Evolutionary conservation across 192 early-diverging fungal species (phyloP), one percentile per base, ranked within the genome.

Genomic region (Coemansia erecta): DNA sequence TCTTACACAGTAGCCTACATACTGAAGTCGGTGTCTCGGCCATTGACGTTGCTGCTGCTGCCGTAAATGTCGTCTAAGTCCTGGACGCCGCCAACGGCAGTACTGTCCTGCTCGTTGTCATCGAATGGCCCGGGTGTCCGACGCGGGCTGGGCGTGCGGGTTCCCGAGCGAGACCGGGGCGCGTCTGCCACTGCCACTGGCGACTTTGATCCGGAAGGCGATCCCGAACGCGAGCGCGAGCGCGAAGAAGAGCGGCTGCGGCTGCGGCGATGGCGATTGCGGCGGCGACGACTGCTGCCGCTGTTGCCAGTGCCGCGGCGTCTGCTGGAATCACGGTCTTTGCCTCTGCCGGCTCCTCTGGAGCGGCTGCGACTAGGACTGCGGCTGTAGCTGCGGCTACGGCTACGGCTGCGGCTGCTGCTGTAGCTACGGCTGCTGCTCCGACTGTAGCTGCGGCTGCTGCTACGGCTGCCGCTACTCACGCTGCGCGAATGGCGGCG

Each of bases 101-200:
- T 31, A 7, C 28, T 31, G 28, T 31, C 7, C 28, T 31, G 28
- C 43, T 52, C 63, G 35, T 46, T 44, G 39, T 61, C 68, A 21
- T 49, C 56, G 21, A 46, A 35, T 8, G n/a, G 14, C 23, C 54
- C 45, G 22, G 64, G 60, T 35, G 60, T 61, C 37, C 58, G 59
- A 23, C 68, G 68, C 7, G 74, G 74, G 49, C 74, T 77, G 42
- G 74, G 74, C 9, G 70, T 72, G 47, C 70, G 70, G 21, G 63
- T 55, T 12, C 53, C 52, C 18, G 63, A 57, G n/a, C 24, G 55
- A 8, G 24, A 39, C 18, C 48, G 33, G 7, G 28, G 7, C n/a
- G 8, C 48, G 21, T 41, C 24, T 8, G 9, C 52, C 23, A 7
- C 44, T 18, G 33, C 44, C 31, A 42, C n/a, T 11, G 44, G 37